Evolutionary conservation across 176 grass and related monocot species (phyloP), one percentile per base, ranked within the genome.

Genomic region (Guadua angustifolia): DNA sequence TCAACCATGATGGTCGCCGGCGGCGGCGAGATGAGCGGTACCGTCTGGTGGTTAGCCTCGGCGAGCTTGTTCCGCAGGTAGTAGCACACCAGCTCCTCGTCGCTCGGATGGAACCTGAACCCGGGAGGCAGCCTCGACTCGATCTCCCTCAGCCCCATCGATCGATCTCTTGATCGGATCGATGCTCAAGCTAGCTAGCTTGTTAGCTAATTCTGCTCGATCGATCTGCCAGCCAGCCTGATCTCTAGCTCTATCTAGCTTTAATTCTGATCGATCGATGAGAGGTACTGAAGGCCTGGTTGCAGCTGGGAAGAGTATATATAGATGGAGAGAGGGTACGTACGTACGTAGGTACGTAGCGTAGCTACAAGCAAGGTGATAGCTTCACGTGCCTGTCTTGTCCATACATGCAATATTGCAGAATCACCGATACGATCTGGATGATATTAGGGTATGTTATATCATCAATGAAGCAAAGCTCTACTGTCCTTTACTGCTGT

Each of bases 21-120:
- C 12, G 32, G 57, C 77, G 9, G 18, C 18, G 32, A 58, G 73
- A 83, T 7, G 45, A 49, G 7, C 12, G 32, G 46, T 17, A 18
- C 2, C 22, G 13, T 69, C 64, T 76, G 69, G 11, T 1, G 68
- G 10, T 71, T 39, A 35, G 35, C 12, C 69, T 73, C 61, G 47
- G 70, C 71, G 43, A 88, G 69, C 82, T 89, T 89, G 45, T 59
- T 53, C 67, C 60, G 83, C 32, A 89, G 83, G 78, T 85, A 89
- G 83, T 81, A 68, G 62, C 70, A 64, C 3, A 89, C 88, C 25
- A 89, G 75, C 50, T 89, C 88, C 72, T 89, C 60, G 55, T 89
- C 88, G 15, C 88, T 89, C 33, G 88, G 88, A 50, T 89, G 70
- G 70, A 89, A 89, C 77, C 88, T 81, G 35, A 89, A 89, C 19